Conservation (phyloP, 2,329 filamentous ascomycete genomes). For the Colletotrichum acutatum region DNA sequence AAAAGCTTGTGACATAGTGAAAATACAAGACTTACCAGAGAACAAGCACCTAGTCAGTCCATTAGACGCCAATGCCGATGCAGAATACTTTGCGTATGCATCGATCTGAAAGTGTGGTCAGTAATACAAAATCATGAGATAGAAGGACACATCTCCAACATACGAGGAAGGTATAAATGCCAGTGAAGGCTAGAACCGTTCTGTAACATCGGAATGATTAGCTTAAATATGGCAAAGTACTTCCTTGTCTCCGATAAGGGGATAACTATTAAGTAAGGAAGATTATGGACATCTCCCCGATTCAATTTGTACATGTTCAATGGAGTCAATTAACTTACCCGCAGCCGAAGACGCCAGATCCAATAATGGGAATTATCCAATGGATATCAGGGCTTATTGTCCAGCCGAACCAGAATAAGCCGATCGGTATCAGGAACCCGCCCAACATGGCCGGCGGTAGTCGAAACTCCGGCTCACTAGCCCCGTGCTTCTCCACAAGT, state of each 20-base stretch:
- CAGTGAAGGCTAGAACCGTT: slow-evolving; percentile 80
- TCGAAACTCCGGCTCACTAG: slow-evolving; percentile 86
- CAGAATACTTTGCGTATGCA: slow-evolving; percentile 82
- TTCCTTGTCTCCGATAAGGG: neutral
- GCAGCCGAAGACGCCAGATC: slow-evolving; percentile 74
- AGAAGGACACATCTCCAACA: slow-evolving; percentile 40
- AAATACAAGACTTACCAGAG: slow-evolving; percentile 61
- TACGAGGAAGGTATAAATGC: slow-evolving; percentile 89
- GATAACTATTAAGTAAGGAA: neutral
- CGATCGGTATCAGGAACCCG: slow-evolving; percentile 78
- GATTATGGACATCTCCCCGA: neutral
- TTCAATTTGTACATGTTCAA: neutral
- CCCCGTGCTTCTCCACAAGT: slow-evolving; percentile 64
- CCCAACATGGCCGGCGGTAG: slow-evolving; percentile 81
- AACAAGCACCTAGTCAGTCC: slow-evolving; percentile 81
- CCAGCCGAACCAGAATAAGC: slow-evolving; percentile 47
- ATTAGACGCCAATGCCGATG: slow-evolving; percentile 84
- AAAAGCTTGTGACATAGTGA: neutral
- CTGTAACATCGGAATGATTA: slow-evolving; percentile 51
- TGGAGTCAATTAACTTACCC: slow-evolving; percentile 60
- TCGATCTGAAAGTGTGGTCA: slow-evolving; percentile 64
- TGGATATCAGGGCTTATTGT: slow-evolving; percentile 22
- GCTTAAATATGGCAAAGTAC: slow-evolving; percentile 44
- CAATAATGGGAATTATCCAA: slow-evolving; percentile 64
- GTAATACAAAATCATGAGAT: neutral